phyloP scores from a whole-genome alignment of 768 basidiomycete genomes.

The Neoboletus subvelutipes region DNA sequence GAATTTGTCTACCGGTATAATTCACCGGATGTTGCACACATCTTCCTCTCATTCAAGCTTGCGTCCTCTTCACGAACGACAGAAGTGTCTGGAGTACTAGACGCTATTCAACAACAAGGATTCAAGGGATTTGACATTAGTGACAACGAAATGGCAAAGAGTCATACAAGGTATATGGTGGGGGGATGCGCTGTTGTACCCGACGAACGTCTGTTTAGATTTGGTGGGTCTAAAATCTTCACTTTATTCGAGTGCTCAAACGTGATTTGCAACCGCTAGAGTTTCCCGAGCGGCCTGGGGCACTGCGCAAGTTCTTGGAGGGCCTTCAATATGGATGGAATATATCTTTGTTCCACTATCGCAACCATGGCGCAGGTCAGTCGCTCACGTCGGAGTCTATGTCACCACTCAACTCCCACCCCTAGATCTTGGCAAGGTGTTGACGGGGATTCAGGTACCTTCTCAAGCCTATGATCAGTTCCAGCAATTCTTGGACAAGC shows the following conservation, averaged over 20 bases:
- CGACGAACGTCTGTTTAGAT: conserved; percentile 88
- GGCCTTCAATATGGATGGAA: conserved; percentile 88
- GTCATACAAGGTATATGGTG: conserved; percentile 91
- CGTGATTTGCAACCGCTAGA: conserved; percentile 46
- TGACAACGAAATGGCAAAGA: conserved; percentile 94
- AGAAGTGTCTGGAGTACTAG: conserved; percentile 66
- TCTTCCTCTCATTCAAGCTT: conserved; percentile 89
- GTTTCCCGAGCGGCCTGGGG: conserved; percentile 94
- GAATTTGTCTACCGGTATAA: conserved; percentile 95
- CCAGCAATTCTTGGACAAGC: conserved; percentile 65
- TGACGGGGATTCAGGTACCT: conserved; percentile 93
- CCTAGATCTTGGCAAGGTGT: conserved; percentile 85
- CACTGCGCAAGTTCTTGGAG: conserved; percentile 85
- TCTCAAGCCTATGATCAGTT: conserved; percentile 64
- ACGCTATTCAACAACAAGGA: conserved; percentile 57
- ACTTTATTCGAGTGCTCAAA: conserved; percentile 1
- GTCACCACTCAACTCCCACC: conserved; percentile 1
- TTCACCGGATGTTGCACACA: conserved; percentile 69
- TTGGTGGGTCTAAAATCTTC: conserved; percentile 58
- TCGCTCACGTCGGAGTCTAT: conserved; percentile 9
- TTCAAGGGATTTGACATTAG: conserved; percentile 91
- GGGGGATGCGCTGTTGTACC: conserved; percentile 78
- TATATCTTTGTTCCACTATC: conserved; percentile 95
- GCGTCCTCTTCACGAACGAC: conserved; percentile 49
- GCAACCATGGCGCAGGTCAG: conserved; percentile 95